Percentiles rank a stretch among this genome's conserved stretches.
Conservation (phyloP, 345 rosid genomes). For the Angophora floribunda region DNA sequence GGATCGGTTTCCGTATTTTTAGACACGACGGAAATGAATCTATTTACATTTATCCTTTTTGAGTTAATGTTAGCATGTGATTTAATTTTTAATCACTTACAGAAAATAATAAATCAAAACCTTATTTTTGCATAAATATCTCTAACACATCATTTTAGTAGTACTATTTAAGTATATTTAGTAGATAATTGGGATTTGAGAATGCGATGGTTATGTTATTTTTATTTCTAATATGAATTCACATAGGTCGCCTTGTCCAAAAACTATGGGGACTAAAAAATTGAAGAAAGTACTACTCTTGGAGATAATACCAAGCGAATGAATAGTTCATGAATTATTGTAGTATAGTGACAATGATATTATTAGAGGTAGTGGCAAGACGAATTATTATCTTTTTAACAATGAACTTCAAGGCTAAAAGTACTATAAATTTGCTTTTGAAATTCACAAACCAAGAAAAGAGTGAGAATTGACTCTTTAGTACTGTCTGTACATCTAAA, state of each 20-base stretch:
- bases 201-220: not conserved
- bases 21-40: not conserved
- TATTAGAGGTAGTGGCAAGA: not conserved
- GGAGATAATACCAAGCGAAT: not conserved
- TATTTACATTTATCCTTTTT: not conserved
- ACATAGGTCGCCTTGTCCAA: accelerated
- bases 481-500: not conserved
- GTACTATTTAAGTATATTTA: not conserved
- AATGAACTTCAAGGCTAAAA: not conserved
- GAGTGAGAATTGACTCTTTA: not conserved
- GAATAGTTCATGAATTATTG: not conserved
- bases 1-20: not conserved
- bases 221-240: not conserved
- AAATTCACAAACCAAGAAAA: not conserved
- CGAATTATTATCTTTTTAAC: not conserved
- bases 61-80: not conserved
- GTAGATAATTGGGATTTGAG: not conserved
- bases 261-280: not conserved
- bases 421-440: not conserved
- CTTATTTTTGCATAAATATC: not conserved
- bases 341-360: not conserved
- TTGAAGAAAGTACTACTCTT: not conserved
- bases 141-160: not conserved
- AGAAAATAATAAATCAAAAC: not conserved
- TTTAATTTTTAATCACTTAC: not conserved